Evolutionary conservation across 2,329 filamentous ascomycete species (phyloP).

Genomic region (Penicillium sp.): DNA sequence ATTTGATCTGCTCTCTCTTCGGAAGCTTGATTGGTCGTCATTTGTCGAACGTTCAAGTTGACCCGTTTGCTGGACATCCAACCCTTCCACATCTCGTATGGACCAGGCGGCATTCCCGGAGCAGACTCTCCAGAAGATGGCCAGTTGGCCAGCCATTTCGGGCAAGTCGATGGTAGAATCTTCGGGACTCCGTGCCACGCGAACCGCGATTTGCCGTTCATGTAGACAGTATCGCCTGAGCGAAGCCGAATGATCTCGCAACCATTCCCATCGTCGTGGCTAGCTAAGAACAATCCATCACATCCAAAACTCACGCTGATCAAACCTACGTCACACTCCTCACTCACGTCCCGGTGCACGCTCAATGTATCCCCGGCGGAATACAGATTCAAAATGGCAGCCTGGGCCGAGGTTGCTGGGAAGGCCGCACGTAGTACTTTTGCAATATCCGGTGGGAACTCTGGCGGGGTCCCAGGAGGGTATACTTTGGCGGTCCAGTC

Average conservation of each 20-base stretch:
- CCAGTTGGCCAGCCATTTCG: conserved; percentile 71
- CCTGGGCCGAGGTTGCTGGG: conserved; percentile 73
- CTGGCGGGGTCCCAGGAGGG: conserved; percentile 63
- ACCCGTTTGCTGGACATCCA: conserved; percentile 89
- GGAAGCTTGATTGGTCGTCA: conserved; percentile 54
- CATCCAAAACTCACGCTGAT: conserved; percentile 88
- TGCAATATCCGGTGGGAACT: conserved; percentile 72
- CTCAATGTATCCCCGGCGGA: conserved; percentile 86
- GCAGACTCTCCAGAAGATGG: conserved; percentile 52
- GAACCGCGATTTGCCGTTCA: conserved; percentile 76
- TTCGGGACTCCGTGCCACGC: conserved; percentile 96
- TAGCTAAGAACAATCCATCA: conserved; percentile 83
- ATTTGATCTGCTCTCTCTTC: neutral
- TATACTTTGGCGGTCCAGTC: conserved; percentile 91
- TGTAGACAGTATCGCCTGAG: conserved; percentile 87
- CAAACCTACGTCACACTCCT: conserved; percentile 72
- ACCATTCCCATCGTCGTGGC: conserved; percentile 54
- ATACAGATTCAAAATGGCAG: conserved; percentile 93
- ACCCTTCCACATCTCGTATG: conserved; percentile 68
- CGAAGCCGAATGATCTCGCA: conserved; percentile 61
- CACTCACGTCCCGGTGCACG: conserved; percentile 90
- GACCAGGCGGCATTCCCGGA: conserved; percentile 27
- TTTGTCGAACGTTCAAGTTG: conserved; percentile 90
- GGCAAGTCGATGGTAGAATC: conserved; percentile 76
- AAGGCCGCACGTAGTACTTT: conserved; percentile 68